Evolutionary conservation across 176 grass and related monocot species (phyloP).

Genomic region (Saccharum spontaneum): DNA sequence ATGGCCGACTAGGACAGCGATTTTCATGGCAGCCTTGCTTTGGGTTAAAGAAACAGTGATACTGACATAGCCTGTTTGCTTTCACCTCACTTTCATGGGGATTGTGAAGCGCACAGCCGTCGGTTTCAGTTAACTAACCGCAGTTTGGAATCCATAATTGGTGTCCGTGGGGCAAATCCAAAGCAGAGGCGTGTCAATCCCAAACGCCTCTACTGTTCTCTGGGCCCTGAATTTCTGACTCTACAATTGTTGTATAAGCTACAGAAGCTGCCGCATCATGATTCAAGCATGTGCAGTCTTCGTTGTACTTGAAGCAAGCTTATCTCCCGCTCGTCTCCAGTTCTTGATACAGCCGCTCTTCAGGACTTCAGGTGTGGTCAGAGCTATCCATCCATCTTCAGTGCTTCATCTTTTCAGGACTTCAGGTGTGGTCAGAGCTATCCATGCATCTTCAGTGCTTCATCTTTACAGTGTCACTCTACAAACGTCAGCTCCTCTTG

Average conservation of each 20-base stretch:
- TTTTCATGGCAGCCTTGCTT: constrained; percentile 45
- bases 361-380: neutral
- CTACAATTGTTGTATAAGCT: neutral
- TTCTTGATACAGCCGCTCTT: neutral
- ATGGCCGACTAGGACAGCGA: constrained; percentile 19
- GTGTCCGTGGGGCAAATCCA: constrained; percentile 17
- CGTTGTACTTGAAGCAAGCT: neutral
- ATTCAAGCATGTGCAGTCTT: neutral
- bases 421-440: constrained; percentile 13
- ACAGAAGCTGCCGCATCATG: neutral
- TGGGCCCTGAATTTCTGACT: neutral
- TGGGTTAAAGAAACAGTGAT: constrained; percentile 42
- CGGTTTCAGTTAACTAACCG: constrained; percentile 51
- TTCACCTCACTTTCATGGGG: constrained; percentile 50
- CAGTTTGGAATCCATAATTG: constrained; percentile 36
- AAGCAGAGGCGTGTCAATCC: constrained; percentile 21
- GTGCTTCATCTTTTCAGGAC: neutral
- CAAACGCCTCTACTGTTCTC: neutral
- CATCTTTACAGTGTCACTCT: neutral
- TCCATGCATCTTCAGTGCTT: constrained; percentile 16
- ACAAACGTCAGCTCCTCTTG: no score
- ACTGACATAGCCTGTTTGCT: neutral
- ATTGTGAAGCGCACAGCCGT: constrained; percentile 46
- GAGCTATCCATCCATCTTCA: constrained; percentile 19
- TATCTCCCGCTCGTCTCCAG: constrained; percentile 7